These are phyloP conservation scores for Peronospora farinosa DNA, from an alignment of 352 stramenopile genomes.

Conservation along the genomic window DNA sequence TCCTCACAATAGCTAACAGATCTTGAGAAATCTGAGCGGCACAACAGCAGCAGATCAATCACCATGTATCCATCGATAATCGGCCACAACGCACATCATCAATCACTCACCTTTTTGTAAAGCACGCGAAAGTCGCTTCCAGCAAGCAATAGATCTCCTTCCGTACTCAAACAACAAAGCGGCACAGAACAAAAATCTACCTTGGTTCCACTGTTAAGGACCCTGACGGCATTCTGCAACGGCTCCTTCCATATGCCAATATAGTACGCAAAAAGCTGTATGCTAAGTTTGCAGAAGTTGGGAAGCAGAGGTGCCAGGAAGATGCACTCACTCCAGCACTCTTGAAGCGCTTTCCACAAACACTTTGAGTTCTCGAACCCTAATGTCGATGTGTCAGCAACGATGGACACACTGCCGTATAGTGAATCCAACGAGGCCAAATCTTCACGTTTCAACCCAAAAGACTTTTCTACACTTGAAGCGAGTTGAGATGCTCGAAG, in stretches of 20 bases:
- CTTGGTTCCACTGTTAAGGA: constrained; percentile 43
- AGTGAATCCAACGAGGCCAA: constrained; percentile 3
- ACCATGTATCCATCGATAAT: not conserved
- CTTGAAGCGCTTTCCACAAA: constrained; percentile 41
- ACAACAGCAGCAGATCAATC: constrained; percentile 5
- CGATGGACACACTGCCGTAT: not conserved
- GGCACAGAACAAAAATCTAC: constrained; percentile 37
- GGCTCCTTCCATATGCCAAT: constrained; percentile 48
- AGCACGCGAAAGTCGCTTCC: constrained; percentile 73
- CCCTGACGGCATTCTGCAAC: constrained; percentile 35
- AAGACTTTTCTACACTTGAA: constrained; percentile 42
- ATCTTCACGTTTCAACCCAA: constrained; percentile 33
- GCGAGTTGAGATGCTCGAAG: constrained; percentile 55
- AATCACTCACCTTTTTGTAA: constrained; percentile 37
- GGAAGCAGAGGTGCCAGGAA: constrained; percentile 53
- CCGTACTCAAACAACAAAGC: constrained; percentile 38
- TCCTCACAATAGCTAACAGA: constrained; percentile 32
- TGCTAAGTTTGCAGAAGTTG: constrained; percentile 62
- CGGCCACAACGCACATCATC: not conserved
- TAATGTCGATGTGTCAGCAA: constrained; percentile 10
- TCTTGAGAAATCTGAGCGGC: constrained; percentile 46
- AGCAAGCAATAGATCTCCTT: constrained; percentile 66
- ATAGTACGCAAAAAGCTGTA: constrained; percentile 64
- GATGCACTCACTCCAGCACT: constrained; percentile 55
- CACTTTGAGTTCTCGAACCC: constrained; percentile 47